Conservation (phyloP, 768 basidiomycete genomes). For the Hemileccinum impolitum region DNA sequence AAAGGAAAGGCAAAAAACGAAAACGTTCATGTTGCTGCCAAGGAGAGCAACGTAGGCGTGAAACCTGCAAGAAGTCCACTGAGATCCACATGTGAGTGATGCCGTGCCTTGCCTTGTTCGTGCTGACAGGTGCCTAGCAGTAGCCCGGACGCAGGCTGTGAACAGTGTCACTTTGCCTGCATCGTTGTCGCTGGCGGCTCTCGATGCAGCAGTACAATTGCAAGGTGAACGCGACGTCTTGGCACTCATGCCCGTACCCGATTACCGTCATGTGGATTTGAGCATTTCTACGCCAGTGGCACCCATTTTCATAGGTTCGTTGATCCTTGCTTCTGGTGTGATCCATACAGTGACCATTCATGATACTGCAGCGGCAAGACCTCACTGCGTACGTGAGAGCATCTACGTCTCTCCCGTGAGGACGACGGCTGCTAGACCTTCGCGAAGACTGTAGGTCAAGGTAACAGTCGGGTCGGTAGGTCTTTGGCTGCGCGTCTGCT, state of each 20-base stretch:
- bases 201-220: background rate
- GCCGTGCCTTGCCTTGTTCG: background rate
- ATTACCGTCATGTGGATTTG: background rate
- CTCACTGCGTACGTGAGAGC: slow-evolving; percentile 1
- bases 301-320: slow-evolving; percentile 4
- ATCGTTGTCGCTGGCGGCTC: background rate
- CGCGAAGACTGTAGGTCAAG: slow-evolving; percentile 13
- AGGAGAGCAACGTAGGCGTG: background rate
- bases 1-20: background rate
- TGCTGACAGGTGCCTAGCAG: background rate
- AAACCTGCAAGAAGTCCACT: background rate
- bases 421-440: slow-evolving; percentile 5
- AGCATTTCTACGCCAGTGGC: background rate
- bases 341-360: slow-evolving; percentile 6
- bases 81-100: slow-evolving; percentile 8
- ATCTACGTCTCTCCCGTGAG: slow-evolving; percentile 5
- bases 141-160: too few relatives aligned
- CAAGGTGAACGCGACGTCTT: background rate
- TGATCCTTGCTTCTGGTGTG: background rate
- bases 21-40: background rate
- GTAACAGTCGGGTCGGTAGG: too few relatives aligned
- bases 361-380: background rate
- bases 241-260: background rate
- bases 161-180: background rate
- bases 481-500: too few relatives aligned